Evolutionary conservation across 495 filamentous ascomycete species (phyloP).

Genomic region (Pseudomonodictys pantanalensis): DNA sequence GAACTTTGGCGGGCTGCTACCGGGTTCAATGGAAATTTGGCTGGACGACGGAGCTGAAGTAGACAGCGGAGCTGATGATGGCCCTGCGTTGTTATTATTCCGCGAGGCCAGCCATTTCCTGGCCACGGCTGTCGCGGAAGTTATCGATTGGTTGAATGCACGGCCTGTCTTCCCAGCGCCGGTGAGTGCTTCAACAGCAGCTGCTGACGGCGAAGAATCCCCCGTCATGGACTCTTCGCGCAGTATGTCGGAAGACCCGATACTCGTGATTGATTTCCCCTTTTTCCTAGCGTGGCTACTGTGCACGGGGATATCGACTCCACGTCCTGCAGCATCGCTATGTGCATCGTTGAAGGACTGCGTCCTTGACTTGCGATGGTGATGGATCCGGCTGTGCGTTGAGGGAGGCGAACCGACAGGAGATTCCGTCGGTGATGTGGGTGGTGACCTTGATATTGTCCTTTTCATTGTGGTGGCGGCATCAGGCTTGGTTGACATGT

Average conservation of each 20-base stretch:
- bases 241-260: too few species aligned
- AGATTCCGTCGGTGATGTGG: constrained; percentile 54
- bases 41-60: background rate
- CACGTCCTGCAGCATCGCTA: too few species aligned
- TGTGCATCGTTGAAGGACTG: too few species aligned
- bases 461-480: constrained; percentile 63
- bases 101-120: constrained; percentile 30
- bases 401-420: constrained; percentile 45
- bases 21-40: background rate
- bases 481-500: constrained; percentile 49
- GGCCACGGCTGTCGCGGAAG: constrained; percentile 27
- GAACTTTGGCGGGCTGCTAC: too few species aligned
- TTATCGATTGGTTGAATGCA: constrained; percentile 29
- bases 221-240: background rate
- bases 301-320: too few species aligned
- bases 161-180: constrained; percentile 14
- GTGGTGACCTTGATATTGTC: constrained; percentile 61
- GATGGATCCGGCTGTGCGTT: constrained; percentile 15
- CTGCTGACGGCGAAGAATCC: background rate
- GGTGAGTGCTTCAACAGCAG: background rate
- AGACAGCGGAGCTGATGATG: background rate
- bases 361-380: constrained; percentile 37
- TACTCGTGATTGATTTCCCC: too few species aligned
- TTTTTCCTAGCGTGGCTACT: too few species aligned
- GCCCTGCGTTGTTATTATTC: constrained; percentile 4